Conservation (phyloP, 768 basidiomycete genomes). For the Holtermanniella nyarrowii region DNA sequence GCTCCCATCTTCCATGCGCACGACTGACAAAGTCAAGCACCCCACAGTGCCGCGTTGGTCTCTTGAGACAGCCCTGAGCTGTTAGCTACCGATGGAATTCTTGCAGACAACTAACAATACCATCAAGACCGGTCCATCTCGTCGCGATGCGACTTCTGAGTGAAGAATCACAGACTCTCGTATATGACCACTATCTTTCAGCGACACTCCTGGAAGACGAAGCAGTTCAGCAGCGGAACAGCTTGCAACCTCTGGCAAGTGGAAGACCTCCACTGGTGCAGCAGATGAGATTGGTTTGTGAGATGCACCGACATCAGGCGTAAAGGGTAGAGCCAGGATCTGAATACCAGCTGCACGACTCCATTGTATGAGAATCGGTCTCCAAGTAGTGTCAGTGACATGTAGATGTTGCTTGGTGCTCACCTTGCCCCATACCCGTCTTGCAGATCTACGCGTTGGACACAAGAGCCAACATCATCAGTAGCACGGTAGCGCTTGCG, state of each 20-base stretch:
- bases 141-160: neutral
- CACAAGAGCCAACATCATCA: constrained; percentile 10
- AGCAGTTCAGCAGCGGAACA: neutral
- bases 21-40: constrained; percentile 8
- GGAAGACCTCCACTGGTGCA: constrained; percentile 24
- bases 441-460: constrained; percentile 16
- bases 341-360: constrained; percentile 14
- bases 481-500: neutral
- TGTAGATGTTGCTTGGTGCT: neutral
- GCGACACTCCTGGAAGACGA: too few species aligned
- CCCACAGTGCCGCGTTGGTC: neutral
- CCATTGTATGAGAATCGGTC: neutral
- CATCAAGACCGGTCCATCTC: too few species aligned
- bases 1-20: constrained; percentile 12
- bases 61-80: neutral
- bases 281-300: neutral
- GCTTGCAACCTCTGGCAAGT: constrained; percentile 11
- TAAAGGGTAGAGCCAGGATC: constrained; percentile 8
- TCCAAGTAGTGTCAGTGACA: neutral
- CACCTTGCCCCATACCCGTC: constrained; percentile 22
- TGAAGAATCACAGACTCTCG: neutral
- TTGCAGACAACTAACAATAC: too few species aligned
- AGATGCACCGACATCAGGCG: neutral
- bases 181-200: too few species aligned
- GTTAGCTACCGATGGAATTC: neutral